phyloP scores from a whole-genome alignment of 2,329 filamentous ascomycete species.

The Verticillium tricorpus region DNA sequence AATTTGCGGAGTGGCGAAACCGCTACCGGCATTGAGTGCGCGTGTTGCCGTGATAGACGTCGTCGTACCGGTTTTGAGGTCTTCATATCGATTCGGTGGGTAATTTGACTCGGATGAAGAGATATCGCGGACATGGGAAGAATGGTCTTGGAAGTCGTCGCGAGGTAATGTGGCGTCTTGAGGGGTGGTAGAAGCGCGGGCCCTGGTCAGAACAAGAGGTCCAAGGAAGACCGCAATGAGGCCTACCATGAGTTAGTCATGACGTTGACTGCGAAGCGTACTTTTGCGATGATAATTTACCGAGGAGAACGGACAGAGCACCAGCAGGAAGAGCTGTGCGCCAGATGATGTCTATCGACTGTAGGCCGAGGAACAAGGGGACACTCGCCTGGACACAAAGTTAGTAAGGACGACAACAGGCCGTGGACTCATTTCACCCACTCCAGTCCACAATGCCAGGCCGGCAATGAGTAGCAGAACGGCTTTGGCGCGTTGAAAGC shows the following conservation, averaged over 20 bases:
- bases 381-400: slow-evolving; percentile 39
- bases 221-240: slow-evolving; percentile 33
- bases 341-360: slow-evolving; percentile 33
- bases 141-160: slow-evolving; percentile 15
- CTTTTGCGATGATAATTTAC: slow-evolving; percentile 26
- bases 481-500: slow-evolving; percentile 30
- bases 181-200: slow-evolving; percentile 23
- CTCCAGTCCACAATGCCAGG: slow-evolving; percentile 49
- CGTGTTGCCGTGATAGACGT: slow-evolving; percentile 25
- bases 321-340: slow-evolving; percentile 46
- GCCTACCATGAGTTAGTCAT: slow-evolving; percentile 13
- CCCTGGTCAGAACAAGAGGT: slow-evolving; percentile 24
- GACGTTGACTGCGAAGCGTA: neutral
- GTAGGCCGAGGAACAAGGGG: slow-evolving; percentile 44
- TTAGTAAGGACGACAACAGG: neutral
- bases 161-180: slow-evolving; percentile 34
- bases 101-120: slow-evolving; percentile 39
- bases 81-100: slow-evolving; percentile 43
- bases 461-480: slow-evolving; percentile 36
- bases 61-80: slow-evolving; percentile 38
- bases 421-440: slow-evolving; percentile 26
- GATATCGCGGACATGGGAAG: slow-evolving; percentile 28
- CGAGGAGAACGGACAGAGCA: slow-evolving; percentile 44
- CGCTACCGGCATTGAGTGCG: slow-evolving; percentile 15
- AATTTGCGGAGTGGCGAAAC: neutral